Base-by-base conservation (phyloP, 2,329 filamentous ascomycete genomes). In the Whalleya microplaca region DNA sequence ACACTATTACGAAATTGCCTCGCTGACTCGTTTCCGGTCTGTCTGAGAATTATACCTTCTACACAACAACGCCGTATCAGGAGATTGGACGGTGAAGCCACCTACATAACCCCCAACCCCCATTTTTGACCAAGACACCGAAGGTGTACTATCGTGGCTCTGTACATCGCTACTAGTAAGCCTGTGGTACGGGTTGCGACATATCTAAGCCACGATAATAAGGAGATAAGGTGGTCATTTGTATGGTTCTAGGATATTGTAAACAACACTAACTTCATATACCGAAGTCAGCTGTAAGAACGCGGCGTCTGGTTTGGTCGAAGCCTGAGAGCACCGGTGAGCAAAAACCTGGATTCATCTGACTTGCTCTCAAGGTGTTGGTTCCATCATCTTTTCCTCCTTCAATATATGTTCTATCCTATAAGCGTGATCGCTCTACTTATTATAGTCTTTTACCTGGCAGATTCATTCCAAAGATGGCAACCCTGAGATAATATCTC, bases 1-100 rank as follows among this genome's bases (percentile, higher is more conserved):
- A 48, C 44, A 14, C 41, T 61, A 44, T 59, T 46, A 48, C 51
- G 43, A 55, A 56, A 52, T 56, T 21, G 43, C 23, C 19, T 53
- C 21, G 51, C 48, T 45, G 40, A 45, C 21, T 27, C 51, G 59
- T 62, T 62, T 62, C 56, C 42, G 45, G 41, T 57, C 14, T 12
- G 59, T 62, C 59, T 62, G 42, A 51, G 56, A 53, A 20, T 45
- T 53, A 27, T 8, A 51, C 37, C 14, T 19, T 49, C 23, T 2
- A 14, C 20, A 45, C 19, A 7, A 18, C 20, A 16, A 45, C 21
- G 19, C 32, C 56, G 54, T 59, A 62, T 62, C 16, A 45, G 32
- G 23, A 56, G 2, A 49, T 51, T 19, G 41, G 47, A 57, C 23
- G 40, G 12, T 42, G 8, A 32, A 21, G 42, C 40, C 21, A 41